Evolutionary conservation across 2,329 filamentous ascomycete genomes (phyloP), one percentile per base, ranked within the genome.

Genomic region (Penicillium sp.): DNA sequence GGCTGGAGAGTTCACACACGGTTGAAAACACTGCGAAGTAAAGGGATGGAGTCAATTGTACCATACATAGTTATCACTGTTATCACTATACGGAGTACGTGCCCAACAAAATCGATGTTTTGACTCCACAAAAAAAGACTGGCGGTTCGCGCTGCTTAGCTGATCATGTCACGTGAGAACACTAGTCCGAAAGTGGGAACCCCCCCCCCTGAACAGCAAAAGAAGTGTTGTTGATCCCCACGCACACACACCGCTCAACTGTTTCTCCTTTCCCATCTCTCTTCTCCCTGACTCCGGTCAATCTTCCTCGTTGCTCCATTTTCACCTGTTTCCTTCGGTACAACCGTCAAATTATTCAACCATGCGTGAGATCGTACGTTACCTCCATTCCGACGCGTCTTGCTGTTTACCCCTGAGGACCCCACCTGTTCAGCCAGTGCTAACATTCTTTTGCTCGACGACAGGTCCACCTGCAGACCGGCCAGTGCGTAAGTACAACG

Each of bases 391-490:
- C 56, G 60, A 72, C 70, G 68, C 71, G 70, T 72, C 63, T 53
- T 60, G 51, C 56, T 62, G 61, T 56, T 43, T 55, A 57, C 63
- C 65, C 63, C 66, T 67, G 61, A 67, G 47, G 56, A 63, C 67
- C 65, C 67, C 65, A 66, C 65, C 53, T 31, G 57, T 65, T 65
- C 61, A 56, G 57, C 55, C 46, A 48, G 53, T 65, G 64, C 70
- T 70, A 59, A 66, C 57, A 54, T 59, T 39, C 42, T 81, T 71
- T 69, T 75, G 75, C 68, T 69, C 66, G 62, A 60, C 60, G 60
- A 81, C 72, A 97, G 92, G 92, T 97, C 79, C 93, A 98, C 80
- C 90, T 98, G 69, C 93, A 98, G 82, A 98, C 93, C 83, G 93
- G 93, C 78, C 93, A 98, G 86, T 97, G 93, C 82, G 92, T 96